Evolutionary conservation across 2,329 filamentous ascomycete genomes (phyloP).

Genomic region (Stemphylium vesicarium): DNA sequence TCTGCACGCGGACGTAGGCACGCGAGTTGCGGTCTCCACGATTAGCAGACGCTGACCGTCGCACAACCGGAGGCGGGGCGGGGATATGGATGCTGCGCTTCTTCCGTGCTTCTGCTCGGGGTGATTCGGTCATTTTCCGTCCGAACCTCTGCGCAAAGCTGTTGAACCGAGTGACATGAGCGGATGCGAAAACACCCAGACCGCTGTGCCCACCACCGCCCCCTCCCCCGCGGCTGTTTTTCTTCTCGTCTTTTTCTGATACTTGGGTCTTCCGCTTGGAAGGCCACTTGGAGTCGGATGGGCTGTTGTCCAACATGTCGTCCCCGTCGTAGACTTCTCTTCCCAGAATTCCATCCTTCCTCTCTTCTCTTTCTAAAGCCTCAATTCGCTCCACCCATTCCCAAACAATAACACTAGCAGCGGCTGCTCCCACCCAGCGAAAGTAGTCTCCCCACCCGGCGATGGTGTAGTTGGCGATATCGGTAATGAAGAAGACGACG

Average conservation of each 20-base stretch:
- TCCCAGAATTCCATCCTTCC: constrained; percentile 90
- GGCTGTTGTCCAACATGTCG: constrained; percentile 79
- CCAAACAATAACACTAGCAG: constrained; percentile 96
- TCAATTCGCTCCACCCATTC: constrained; percentile 98
- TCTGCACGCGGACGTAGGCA: constrained; percentile 40
- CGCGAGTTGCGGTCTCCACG: constrained; percentile 33
- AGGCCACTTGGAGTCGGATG: constrained; percentile 61
- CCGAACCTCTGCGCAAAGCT: constrained; percentile 37
- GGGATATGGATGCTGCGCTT: constrained; percentile 44
- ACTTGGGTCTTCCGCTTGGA: constrained; percentile 47
- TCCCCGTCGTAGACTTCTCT: constrained; percentile 93
- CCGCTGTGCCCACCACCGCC: constrained; percentile 26
- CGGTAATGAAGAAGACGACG: constrained; percentile 90
- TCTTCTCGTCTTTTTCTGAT: constrained; percentile 42
- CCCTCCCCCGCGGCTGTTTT: constrained; percentile 29
- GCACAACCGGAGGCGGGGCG: constrained; percentile 38
- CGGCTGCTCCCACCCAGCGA: constrained; percentile 92
- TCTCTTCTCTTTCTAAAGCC: constrained; percentile 87
- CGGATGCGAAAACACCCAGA: constrained; percentile 34
- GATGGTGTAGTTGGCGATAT: constrained; percentile 83
- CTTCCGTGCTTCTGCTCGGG: constrained; percentile 36
- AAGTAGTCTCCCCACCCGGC: constrained; percentile 96
- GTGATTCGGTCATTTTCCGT: constrained; percentile 36
- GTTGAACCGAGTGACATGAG: constrained; percentile 32
- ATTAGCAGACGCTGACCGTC: constrained; percentile 35